Evolutionary conservation across 2,329 filamentous ascomycete genomes (phyloP).

Genomic region (Aspergillus thermomutatus): DNA sequence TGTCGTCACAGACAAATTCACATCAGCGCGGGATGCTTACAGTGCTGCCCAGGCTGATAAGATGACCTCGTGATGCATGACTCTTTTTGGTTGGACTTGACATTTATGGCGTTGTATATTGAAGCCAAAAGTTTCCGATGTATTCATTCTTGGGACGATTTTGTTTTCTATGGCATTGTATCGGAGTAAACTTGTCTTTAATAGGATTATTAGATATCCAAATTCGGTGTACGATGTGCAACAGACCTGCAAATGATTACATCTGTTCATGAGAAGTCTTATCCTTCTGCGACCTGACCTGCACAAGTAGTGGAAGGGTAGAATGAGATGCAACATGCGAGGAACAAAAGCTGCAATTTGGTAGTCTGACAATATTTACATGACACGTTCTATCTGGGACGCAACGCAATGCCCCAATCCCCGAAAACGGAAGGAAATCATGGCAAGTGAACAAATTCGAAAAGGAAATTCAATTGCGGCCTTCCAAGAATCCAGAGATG

Average conservation of each 20-base stretch:
- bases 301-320: background rate
- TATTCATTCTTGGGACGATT: constrained; percentile 7
- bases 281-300: background rate
- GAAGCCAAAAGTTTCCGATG: background rate
- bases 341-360: constrained; percentile 14
- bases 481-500: constrained; percentile 93
- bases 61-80: constrained; percentile 27
- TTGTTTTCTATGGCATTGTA: background rate
- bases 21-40: constrained; percentile 62
- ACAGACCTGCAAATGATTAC: background rate
- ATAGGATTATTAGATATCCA: background rate
- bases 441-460: constrained; percentile 12
- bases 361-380: constrained; percentile 38
- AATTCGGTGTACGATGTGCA: background rate
- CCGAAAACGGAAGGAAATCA: constrained; percentile 14
- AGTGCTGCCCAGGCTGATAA: constrained; percentile 35
- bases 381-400: constrained; percentile 28
- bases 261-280: background rate
- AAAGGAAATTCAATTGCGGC: constrained; percentile 48
- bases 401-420: background rate
- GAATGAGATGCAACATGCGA: constrained; percentile 10
- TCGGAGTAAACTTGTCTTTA: background rate
- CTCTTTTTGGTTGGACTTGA: constrained; percentile 11
- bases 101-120: constrained; percentile 2
- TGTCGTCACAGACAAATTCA: constrained; percentile 89